Percentiles rank a stretch among this genome's conserved stretches.
phyloP scores from a whole-genome alignment of 345 rosid genomes.

The Ceriops decandra region DNA sequence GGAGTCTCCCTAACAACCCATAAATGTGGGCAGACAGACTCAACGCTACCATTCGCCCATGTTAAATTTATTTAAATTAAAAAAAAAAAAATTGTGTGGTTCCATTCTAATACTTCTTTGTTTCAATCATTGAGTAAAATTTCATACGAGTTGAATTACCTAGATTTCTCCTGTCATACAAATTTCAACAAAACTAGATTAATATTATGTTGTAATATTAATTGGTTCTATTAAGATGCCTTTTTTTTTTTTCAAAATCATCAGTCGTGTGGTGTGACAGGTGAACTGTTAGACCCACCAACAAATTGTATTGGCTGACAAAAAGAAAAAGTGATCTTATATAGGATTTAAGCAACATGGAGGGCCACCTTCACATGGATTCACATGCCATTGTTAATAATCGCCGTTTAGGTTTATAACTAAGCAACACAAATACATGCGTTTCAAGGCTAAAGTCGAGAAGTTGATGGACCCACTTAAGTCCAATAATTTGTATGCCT shows the following conservation, averaged over 20 bases:
- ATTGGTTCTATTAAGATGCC: constrained; percentile 1
- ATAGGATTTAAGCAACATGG: constrained; percentile 20
- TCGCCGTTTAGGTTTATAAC: constrained; percentile 21
- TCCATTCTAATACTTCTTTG: too few relatives aligned
- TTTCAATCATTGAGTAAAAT: too few relatives aligned
- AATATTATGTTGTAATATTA: neutral
- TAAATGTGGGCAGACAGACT: too few relatives aligned
- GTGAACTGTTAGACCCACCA: too few relatives aligned
- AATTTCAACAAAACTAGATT: constrained; percentile 3
- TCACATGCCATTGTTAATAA: constrained; percentile 43
- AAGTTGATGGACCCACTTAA: constrained; percentile 25
- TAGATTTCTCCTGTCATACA: neutral
- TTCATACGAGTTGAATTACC: too few relatives aligned
- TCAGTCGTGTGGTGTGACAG: neutral
- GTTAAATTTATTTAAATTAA: too few relatives aligned
- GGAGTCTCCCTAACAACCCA: too few relatives aligned
- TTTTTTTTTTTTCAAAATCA: neutral
- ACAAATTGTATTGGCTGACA: too few relatives aligned
- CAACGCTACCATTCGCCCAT: too few relatives aligned
- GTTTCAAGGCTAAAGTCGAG: constrained; percentile 28
- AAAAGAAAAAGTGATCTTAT: too few relatives aligned
- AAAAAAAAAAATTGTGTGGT: too few relatives aligned
- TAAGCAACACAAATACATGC: constrained; percentile 15
- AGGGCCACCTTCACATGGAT: constrained; percentile 55
- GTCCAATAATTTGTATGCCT: constrained; percentile 24